Percentiles rank a stretch among this genome's conserved stretches.
These are phyloP conservation scores for Spathaspora girioi DNA, from an alignment of 805 yeast species.

Conservation along the genomic window DNA sequence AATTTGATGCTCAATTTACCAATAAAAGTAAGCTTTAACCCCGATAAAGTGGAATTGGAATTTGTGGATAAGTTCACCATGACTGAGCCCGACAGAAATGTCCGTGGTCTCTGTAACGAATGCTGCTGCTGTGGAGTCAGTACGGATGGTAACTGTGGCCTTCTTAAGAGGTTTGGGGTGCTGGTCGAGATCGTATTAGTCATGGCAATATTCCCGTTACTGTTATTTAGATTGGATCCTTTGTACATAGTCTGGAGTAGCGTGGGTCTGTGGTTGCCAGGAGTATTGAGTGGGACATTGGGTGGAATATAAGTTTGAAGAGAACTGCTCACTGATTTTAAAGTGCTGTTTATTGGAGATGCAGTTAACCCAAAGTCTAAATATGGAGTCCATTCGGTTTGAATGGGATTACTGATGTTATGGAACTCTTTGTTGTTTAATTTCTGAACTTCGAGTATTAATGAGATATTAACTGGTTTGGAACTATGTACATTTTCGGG, in stretches of 20 bases:
- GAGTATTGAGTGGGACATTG: slow-evolving; percentile 11
- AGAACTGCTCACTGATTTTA: slow-evolving; percentile 22
- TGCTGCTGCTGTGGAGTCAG: not conserved
- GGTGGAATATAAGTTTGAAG: slow-evolving; percentile 21
- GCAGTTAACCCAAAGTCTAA: slow-evolving; percentile 35
- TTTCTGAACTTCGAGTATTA: slow-evolving; percentile 24
- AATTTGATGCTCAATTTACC: slow-evolving; percentile 60
- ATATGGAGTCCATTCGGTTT: slow-evolving; percentile 38
- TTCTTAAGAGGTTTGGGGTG: slow-evolving; percentile 1
- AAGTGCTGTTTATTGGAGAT: slow-evolving; percentile 35
- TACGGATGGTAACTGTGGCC: not conserved
- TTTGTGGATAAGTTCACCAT: slow-evolving; percentile 33
- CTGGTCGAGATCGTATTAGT: not conserved
- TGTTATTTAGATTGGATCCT: not conserved
- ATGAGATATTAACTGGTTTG: slow-evolving; percentile 23
- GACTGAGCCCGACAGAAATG: slow-evolving; percentile 11
- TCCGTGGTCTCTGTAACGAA: not conserved
- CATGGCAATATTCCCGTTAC: not conserved
- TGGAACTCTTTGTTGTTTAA: slow-evolving; percentile 5
- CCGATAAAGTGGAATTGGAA: slow-evolving; percentile 24
- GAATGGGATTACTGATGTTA: slow-evolving; percentile 24
- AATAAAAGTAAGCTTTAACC: slow-evolving; percentile 48
- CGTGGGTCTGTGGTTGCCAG: slow-evolving; percentile 17
- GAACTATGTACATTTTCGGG: slow-evolving; percentile 13
- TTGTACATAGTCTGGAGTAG: slow-evolving; percentile 18